Evolutionary conservation across 192 early-diverging fungal genomes (phyloP), one percentile per base, ranked within the genome.

Genomic region (Pilaira anomala): DNA sequence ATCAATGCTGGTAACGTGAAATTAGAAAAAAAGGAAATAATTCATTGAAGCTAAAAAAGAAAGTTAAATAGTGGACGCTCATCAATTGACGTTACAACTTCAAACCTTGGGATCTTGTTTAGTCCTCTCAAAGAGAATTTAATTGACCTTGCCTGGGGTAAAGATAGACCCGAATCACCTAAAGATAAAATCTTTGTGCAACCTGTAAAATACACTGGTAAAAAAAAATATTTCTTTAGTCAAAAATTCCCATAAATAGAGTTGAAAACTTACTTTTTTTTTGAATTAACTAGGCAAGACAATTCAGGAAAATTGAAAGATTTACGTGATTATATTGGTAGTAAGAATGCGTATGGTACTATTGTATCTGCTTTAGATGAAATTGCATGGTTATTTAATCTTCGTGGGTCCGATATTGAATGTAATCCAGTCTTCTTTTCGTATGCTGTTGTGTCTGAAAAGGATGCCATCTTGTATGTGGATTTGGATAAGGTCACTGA

Each of bases 391-490:
- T 80, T 98, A 30, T 93, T 94, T 76, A 98, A 98, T 71, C 76
- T 98, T 53, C 89, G 97, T 61, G 97, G 97, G n/a, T 87, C 87
- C 25, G 97, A 98, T 67, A 91, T 98, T 67, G 78, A 82, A 54
- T 98, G 87, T 82, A 98, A 98, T 67, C 97, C 97, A 0, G 95
- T 98, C 14, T 97, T 98, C 77, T 93, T 93, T 71, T 80, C 94
- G 1, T 98, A 96, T 68, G 88, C 93, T 3, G 67, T 97, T 7
- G 76, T 98, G 48, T 95, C 94, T 12, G 56, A 72, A 40, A 69
- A 82, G 62, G 72, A 76, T 24, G 87, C 83, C 29, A 78, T 78
- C 46, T 81, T 98, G 11, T 97, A 91, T 69, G 80, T 96, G 3
- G 86, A 96, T 60, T 78, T 86, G 3, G 67, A 62, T 9, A 95